Conservation (phyloP, 176 grass and related monocot genomes). For the Oryza longistaminata region DNA sequence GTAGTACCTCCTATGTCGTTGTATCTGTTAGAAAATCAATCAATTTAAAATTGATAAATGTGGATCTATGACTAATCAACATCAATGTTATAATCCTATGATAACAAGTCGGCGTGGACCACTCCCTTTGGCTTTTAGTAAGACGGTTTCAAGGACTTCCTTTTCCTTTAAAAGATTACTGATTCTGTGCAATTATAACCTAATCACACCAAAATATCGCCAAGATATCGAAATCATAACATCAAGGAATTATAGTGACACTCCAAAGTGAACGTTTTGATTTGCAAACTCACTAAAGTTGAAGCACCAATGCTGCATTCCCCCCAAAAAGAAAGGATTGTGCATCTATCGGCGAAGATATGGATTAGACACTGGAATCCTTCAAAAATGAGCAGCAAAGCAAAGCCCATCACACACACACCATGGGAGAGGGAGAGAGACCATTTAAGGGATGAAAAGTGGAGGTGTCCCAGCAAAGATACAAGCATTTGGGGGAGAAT, state of each 20-base stretch:
- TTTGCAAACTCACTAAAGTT: slow-evolving; percentile 8
- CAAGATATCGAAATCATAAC: neutral
- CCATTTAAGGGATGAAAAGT: slow-evolving; percentile 47
- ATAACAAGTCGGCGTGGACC: neutral
- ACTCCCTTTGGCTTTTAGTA: neutral
- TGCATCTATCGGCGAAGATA: slow-evolving; percentile 10
- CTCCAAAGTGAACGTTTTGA: neutral
- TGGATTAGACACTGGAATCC: slow-evolving; percentile 43
- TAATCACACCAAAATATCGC: neutral
- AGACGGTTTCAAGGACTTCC: neutral
- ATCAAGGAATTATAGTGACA: neutral
- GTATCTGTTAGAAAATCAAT: neutral
- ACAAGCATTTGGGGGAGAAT: slow-evolving; percentile 24
- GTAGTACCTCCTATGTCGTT: neutral
- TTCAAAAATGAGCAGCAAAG: slow-evolving; percentile 21
- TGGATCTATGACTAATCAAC: neutral
- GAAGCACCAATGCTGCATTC: neutral
- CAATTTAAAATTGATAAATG: neutral
- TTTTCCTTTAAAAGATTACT: neutral
- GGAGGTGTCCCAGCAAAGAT: neutral
- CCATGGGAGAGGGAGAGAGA: neutral
- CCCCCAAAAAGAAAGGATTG: neutral
- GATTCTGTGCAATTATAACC: neutral
- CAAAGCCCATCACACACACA: slow-evolving; percentile 18
- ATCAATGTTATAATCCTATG: neutral